Evolutionary conservation across 2,329 filamentous ascomycete genomes (phyloP).

Genomic region (Fusarium palustre): DNA sequence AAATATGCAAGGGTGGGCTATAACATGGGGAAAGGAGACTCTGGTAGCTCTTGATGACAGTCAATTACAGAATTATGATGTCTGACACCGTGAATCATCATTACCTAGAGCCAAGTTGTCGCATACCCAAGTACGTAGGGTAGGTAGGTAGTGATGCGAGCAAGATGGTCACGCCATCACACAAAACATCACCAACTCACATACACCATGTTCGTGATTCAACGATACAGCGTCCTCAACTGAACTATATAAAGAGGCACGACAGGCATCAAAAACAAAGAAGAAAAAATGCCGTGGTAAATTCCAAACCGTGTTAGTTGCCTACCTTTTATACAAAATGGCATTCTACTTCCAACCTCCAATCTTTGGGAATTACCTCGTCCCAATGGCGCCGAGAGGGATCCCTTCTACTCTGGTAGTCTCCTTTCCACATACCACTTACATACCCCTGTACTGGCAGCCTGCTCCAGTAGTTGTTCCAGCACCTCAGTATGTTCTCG

Average conservation of each 20-base stretch:
- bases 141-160: background rate
- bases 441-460: background rate
- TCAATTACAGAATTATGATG: background rate
- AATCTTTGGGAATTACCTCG: slow-evolving; percentile 32
- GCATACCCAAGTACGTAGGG: background rate
- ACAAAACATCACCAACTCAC: slow-evolving; percentile 22
- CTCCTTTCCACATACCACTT: background rate
- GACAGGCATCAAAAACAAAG: too few relatives aligned
- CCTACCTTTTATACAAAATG: slow-evolving; percentile 30
- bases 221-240: background rate
- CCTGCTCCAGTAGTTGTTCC: background rate
- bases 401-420: background rate
- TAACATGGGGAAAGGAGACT: background rate
- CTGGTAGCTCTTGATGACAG: background rate
- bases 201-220: slow-evolving; percentile 7
- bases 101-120: background rate
- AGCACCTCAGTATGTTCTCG: background rate
- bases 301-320: background rate
- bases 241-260: background rate
- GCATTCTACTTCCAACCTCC: slow-evolving; percentile 45
- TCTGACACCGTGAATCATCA: background rate
- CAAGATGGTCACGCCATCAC: background rate
- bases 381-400: background rate
- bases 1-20: background rate
- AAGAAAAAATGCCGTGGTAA: background rate